Conservation (phyloP, 371 early-diverging fungal genomes). For the Haplosporangium sp. region DNA sequence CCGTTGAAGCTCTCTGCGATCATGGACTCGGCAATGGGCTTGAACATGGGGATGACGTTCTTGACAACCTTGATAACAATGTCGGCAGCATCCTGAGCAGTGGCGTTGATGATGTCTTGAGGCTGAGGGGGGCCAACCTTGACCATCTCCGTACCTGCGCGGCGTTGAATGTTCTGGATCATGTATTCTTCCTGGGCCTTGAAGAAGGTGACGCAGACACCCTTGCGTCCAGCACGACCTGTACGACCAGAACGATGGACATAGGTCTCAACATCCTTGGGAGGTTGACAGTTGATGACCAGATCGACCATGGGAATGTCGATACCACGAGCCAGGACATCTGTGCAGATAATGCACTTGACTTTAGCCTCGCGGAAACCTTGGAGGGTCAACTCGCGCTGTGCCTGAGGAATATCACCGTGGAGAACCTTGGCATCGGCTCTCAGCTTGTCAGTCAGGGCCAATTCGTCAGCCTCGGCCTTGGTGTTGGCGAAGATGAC, state of each 20-base stretch:
- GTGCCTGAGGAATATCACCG: conserved; percentile 93
- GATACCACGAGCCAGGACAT: conserved; percentile 97
- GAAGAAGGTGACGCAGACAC: conserved; percentile 93
- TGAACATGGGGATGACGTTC: conserved; percentile 81
- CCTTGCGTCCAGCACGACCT: conserved; percentile 94
- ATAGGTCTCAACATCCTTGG: conserved; percentile 93
- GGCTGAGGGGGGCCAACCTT: conserved; percentile 89
- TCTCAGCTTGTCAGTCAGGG: conserved; percentile 79
- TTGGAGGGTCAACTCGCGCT: conserved; percentile 88
- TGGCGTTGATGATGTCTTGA: conserved; percentile 84
- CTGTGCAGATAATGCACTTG: conserved; percentile 91
- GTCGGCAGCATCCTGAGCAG: conserved; percentile 79
- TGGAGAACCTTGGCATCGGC: conserved; percentile 91
- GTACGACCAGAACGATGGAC: conserved; percentile 99
- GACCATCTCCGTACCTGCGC: conserved; percentile 85
- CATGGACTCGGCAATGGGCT: conserved; percentile 75
- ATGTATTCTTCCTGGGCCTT: conserved; percentile 86
- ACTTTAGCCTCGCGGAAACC: conserved; percentile 90
- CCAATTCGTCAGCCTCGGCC: conserved; percentile 91
- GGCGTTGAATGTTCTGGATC: conserved; percentile 76
- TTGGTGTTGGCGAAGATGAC: conserved; percentile 96
- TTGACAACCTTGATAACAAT: conserved; percentile 76
- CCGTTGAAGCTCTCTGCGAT: conserved; percentile 63
- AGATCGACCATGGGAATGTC: conserved; percentile 98
- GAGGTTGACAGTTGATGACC: conserved; percentile 97